Conservation (phyloP, 2,329 filamentous ascomycete genomes). For the Claviceps pusilla region DNA sequence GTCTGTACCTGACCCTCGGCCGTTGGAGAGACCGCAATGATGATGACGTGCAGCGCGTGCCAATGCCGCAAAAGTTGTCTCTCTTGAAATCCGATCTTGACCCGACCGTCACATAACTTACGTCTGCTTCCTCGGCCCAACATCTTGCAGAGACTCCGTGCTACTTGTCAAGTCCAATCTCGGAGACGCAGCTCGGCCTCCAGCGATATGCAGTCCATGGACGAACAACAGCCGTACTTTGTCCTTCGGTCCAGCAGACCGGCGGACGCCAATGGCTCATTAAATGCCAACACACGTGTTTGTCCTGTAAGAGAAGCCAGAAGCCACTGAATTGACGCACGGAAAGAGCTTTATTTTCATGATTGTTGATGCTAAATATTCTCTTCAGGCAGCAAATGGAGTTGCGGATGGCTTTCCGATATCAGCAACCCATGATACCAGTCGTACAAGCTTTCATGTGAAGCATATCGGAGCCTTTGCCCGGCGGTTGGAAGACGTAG, state of each 20-base stretch:
- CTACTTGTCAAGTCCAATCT: not conserved
- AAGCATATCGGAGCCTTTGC: slow-evolving; percentile 41
- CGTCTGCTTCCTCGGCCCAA: not conserved
- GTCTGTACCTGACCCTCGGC: not conserved
- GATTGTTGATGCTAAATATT: not conserved
- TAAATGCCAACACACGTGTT: slow-evolving; percentile 34
- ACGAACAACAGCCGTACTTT: slow-evolving; percentile 33
- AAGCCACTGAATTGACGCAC: not conserved
- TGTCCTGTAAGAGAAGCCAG: slow-evolving; percentile 13
- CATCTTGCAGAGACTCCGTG: not conserved
- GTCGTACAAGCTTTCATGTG: slow-evolving; percentile 42
- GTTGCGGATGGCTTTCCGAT: slow-evolving; percentile 15
- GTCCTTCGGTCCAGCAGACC: slow-evolving; percentile 37
- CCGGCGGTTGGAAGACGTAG: slow-evolving; percentile 37
- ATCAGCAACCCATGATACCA: slow-evolving; percentile 39
- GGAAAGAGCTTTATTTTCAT: not conserved
- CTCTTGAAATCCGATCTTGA: not conserved
- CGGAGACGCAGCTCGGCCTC: not conserved
- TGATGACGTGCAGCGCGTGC: not conserved
- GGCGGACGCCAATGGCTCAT: slow-evolving; percentile 29
- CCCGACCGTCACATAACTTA: not conserved
- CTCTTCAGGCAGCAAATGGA: not conserved
- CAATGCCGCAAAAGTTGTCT: not conserved
- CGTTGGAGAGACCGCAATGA: not conserved
- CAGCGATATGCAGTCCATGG: slow-evolving; percentile 17